Base-by-base conservation (phyloP, 345 rosid genomes). In the Nephelium lappaceum region DNA sequence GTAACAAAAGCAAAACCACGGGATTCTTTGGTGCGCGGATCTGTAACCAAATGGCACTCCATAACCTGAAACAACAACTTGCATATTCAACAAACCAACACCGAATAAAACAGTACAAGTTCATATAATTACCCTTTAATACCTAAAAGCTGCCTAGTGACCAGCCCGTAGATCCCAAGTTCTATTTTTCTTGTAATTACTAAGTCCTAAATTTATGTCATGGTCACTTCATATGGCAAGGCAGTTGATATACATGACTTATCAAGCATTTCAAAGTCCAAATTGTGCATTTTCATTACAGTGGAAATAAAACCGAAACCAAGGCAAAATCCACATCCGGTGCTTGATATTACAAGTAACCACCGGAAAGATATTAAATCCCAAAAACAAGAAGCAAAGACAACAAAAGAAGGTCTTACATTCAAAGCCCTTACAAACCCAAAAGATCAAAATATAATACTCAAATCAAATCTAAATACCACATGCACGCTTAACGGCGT, bases 1-100 rank as follows among this genome's bases (percentile, higher is more conserved):
- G 93, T 89, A 74, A 91, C 86, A 77, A 89, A 91, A 78, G 89
- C 95, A 81, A 91, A 91, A 65, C 93, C 95, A 67, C 95, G 90
- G 24, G 95, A 91, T 72, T 89, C 92, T 80, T 78, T 84, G 71
- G 86, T 83, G 39, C 86, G 91, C 68, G 92, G 94, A 79, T 88
- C 92, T 55, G 81, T 78, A 31, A 89, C 93, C 75, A 91, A 75
- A 77, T 89, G 78, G 80, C 95, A 91, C 38, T 86, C 89, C 76
- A 77, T 11, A 65, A 91, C 95, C 95, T 91, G 78, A 82, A 72
- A 78, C n/a, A 73, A 67, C 18, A 73, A 75, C 65, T 76, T 45
- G 66, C 27, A 53, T 45, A 19, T 27, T 55, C 18, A 11, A 62
- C 10, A 81, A 14, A 78, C 36, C 49, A 47, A 24, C 36, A 69